Percentiles rank a stretch among this genome's conserved stretches.
Conservation (phyloP, 345 rosid species). For the Corchorus olitorius region DNA sequence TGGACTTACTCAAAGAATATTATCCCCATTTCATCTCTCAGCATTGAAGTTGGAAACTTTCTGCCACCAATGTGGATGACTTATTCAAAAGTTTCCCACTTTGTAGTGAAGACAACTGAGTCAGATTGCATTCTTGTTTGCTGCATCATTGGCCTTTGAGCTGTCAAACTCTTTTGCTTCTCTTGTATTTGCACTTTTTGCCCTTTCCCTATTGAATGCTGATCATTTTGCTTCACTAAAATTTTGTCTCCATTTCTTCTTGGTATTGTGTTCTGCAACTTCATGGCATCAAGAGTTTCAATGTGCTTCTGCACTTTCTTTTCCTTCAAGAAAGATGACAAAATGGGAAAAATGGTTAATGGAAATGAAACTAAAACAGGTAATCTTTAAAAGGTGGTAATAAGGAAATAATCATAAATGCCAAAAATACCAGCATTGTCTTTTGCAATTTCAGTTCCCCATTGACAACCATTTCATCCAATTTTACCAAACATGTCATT, state of each 20-base stretch:
- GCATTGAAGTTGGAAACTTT: neutral
- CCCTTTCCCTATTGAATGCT: constrained; percentile 29
- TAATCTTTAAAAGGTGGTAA: neutral
- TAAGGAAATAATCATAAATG: neutral
- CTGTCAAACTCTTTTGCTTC: constrained; percentile 23
- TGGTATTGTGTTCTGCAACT: constrained; percentile 26
- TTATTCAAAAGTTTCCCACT: constrained; percentile 68
- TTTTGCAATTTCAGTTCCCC: constrained; percentile 58
- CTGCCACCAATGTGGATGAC: neutral
- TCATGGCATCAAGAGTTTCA: constrained; percentile 51
- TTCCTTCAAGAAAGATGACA: constrained; percentile 33
- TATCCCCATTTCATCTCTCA: neutral
- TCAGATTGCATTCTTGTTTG: constrained; percentile 28
- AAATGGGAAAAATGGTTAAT: neutral
- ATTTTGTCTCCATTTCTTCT: constrained; percentile 23
- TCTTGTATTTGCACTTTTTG: constrained; percentile 17
- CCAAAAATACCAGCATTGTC: constrained; percentile 45
- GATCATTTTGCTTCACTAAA: constrained; percentile 21
- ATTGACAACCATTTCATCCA: constrained; percentile 50
- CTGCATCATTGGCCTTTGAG: constrained; percentile 19
- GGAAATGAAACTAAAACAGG: neutral
- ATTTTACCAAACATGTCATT: constrained; percentile 48
- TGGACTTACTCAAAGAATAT: neutral
- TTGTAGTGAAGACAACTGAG: constrained; percentile 42
- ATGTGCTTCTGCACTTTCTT: constrained; percentile 48